Evolutionary conservation across 257 asterid genomes (phyloP).

Genomic region (Forsythia viridissima): DNA sequence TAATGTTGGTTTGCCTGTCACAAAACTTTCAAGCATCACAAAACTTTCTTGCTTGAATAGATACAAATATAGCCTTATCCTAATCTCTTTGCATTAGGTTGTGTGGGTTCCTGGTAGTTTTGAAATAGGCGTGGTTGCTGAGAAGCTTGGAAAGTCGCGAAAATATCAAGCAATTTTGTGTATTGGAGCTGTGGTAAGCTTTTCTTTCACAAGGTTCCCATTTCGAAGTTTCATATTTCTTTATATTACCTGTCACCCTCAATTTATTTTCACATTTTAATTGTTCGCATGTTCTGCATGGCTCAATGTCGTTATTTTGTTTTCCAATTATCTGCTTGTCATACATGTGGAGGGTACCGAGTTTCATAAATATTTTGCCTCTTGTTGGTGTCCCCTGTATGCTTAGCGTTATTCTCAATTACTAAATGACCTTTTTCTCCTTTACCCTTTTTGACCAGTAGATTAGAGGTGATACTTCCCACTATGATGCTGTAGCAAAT

Average conservation of each 20-base stretch:
- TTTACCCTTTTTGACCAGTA: constrained; percentile 36
- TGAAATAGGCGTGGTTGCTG: constrained; percentile 81
- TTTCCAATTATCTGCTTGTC: not conserved
- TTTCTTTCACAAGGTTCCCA: constrained; percentile 10
- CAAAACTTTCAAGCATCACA: not conserved
- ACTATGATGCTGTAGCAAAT: constrained; percentile 94
- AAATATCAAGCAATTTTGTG: constrained; percentile 84
- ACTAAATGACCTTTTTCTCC: constrained; percentile 8
- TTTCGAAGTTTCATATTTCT: not conserved
- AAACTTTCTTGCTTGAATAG: constrained; percentile 5
- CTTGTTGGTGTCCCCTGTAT: not conserved
- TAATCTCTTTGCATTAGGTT: constrained; percentile 48
- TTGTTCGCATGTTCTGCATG: not conserved
- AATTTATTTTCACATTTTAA: not conserved
- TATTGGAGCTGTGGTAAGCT: constrained; percentile 93
- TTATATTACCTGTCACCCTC: not conserved
- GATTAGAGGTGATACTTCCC: constrained; percentile 91
- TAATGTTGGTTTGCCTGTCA: not conserved
- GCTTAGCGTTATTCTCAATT: not conserved
- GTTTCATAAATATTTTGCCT: not conserved
- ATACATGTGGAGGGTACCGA: not conserved
- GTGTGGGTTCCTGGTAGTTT: constrained; percentile 97
- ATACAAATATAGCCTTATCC: not conserved
- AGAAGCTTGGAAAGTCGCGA: constrained; percentile 76
- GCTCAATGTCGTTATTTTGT: not conserved